Base-by-base conservation (phyloP, 768 basidiomycete genomes). In the Cystobasidium tubakii region DNA sequence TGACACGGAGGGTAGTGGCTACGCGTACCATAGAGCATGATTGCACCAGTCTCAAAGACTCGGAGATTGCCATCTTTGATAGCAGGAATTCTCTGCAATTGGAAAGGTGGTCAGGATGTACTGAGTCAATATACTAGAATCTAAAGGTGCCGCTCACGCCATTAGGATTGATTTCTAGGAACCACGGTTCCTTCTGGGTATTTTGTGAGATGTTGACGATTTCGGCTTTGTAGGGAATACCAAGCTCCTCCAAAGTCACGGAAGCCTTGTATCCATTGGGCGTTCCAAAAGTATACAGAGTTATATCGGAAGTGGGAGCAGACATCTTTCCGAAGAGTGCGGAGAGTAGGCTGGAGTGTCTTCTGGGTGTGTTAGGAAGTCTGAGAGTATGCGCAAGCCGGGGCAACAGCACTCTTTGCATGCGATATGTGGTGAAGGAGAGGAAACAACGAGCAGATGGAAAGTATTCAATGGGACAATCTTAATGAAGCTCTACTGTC, bases 11-110 rank as follows among this genome's bases (percentile, higher is more conserved):
- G 4, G 54, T 19, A 31, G 23, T 21, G 6, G 7, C 25, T 23
- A n/a, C 12, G 10, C 63, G 3, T 65, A 84, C 85, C 86, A 79
- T 84, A 94, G n/a, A 92, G 81, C 66, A 92, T 81, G 74, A 95
- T 92, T 13, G 91, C 90, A 1, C 88, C 86, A 4, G 86, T 79
- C 76, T 83, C 82, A 74, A 82, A 82, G 36, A 83, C 79, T 27
- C 79, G 77, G 44, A 81, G 80, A 25, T 74, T 72, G 53, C 69
- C 69, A 31, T 71, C 69, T 7, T 27, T 71, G 53, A 71, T 55
- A 27, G 69, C 69, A 36, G 69, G 69, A 31, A 71, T 71, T 7
- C 69, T n/a, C 63, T 65, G 39, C 17, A 15, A 42, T 25, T 12
- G 34, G 39, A 65, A 10, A 9, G 10, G 63, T 65, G 33, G 34